Conservation (phyloP, 371 early-diverging fungal species). For the Parasitella parasitica region DNA sequence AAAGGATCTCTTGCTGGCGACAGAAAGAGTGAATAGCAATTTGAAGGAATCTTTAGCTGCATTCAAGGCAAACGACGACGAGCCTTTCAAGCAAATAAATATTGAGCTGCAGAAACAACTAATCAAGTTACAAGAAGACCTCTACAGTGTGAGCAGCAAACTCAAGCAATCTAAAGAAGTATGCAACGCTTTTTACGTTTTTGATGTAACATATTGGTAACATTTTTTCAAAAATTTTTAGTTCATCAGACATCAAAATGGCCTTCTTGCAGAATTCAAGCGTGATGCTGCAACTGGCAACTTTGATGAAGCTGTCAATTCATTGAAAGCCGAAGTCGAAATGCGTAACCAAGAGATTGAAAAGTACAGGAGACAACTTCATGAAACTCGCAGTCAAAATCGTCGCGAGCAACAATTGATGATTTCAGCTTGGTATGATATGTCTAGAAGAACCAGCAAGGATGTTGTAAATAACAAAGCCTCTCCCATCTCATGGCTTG, state of each 20-base stretch:
- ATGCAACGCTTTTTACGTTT: too few species aligned
- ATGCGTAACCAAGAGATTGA: constrained; percentile 71
- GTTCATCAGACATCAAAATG: constrained; percentile 28
- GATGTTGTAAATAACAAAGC: constrained; percentile 46
- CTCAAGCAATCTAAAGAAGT: constrained; percentile 60
- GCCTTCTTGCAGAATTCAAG: not conserved
- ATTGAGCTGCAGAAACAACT: constrained; percentile 56
- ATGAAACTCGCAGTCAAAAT: constrained; percentile 56
- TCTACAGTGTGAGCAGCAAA: constrained; percentile 54
- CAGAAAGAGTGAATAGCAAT: constrained; percentile 60
- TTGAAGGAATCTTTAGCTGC: constrained; percentile 70
- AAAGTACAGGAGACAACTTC: constrained; percentile 59
- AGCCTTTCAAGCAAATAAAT: constrained; percentile 57
- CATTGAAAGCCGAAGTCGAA: constrained; percentile 63
- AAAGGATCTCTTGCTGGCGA: constrained; percentile 53
- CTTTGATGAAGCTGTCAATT: constrained; percentile 70
- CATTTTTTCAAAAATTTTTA: too few species aligned
- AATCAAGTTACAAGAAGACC: constrained; percentile 61
- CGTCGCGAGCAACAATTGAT: constrained; percentile 75
- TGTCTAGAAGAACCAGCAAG: constrained; percentile 51
- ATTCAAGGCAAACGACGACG: constrained; percentile 67
- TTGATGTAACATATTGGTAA: too few species aligned
- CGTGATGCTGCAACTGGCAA: constrained; percentile 18
- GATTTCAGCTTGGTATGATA: constrained; percentile 76
- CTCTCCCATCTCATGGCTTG: constrained; percentile 71